Evolutionary conservation across 495 filamentous ascomycete genomes (phyloP), one percentile per base, ranked within the genome.

Genomic region (Elasticomyces elasticus): DNA sequence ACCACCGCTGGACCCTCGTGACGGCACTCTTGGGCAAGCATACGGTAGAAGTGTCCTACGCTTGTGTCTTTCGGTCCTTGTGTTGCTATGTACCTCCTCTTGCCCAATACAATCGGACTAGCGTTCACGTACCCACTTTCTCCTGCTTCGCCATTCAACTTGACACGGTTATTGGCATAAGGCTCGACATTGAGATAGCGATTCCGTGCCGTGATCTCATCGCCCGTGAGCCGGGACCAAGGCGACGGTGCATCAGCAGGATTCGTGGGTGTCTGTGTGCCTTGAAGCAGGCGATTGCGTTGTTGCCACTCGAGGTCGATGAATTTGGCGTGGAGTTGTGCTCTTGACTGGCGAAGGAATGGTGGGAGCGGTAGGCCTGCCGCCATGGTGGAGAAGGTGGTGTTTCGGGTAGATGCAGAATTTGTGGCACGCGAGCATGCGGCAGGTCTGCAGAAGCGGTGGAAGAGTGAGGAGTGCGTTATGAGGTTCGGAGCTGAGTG

Each of bases 111-210:
- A 42, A 99, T 94, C 19, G 89, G 88, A 7, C 88, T 94, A 19
- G 92, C 92, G 66, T 99, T 99, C 73, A 97, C 94, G 69, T 97
- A 99, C 67, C 96, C 87, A 59, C 82, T 81, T 52, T 82, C 71
- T 13, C 84, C 87, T 26, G 83, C 79, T 11, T 87, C 84, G 1
- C 97, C 92, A 30, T 78, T 77, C 22, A 99, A 79, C 63, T 82
- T 84, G 49, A 99, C 74, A 1, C 92, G 87, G 60, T 90, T 89
- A 64, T 86, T 81, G 51, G 80, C 79, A 81, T 82, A 96, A 0
- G 89, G 86, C 54, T 88, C 82, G 40, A 96, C 84, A 64, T 96
- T 94, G 47, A 75, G 63, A 68, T 95, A 95, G 30, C 90, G 79
- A 68, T 95, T 89, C 47, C 86, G 76, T 59, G 59, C 66, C 46